phyloP scores from a whole-genome alignment of 2,329 filamentous ascomycete species.

The Fusarium sp. region DNA sequence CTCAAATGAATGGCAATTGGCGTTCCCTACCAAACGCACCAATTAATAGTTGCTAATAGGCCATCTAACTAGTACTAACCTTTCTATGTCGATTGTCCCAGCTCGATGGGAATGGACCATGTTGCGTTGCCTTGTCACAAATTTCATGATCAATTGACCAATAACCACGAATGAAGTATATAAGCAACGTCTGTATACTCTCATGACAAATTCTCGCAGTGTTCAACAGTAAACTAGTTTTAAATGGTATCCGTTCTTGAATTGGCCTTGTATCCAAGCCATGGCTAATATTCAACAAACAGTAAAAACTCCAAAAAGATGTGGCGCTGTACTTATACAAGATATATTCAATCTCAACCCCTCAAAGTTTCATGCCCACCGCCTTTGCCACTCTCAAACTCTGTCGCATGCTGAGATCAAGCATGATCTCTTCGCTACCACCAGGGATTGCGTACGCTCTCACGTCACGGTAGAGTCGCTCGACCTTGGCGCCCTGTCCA shows the following conservation, averaged over 20 bases:
- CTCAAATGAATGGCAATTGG: not conserved
- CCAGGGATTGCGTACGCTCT: conserved; percentile 96
- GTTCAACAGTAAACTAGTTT: not conserved
- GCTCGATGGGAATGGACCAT: not conserved
- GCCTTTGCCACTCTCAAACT: conserved; percentile 88
- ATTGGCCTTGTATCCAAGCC: not conserved
- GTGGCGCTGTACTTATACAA: conserved; percentile 24
- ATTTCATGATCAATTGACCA: conserved; percentile 3
- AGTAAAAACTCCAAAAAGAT: conserved; percentile 21
- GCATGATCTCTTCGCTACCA: conserved; percentile 98
- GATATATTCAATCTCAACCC: not conserved
- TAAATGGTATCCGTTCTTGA: conserved; percentile 20
- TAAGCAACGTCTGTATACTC: not conserved
- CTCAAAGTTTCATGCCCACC: conserved; percentile 93
- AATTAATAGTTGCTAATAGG: not conserved
- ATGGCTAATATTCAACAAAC: conserved; percentile 9
- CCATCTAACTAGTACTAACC: not conserved
- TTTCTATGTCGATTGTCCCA: not conserved
- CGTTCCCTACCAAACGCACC: not conserved
- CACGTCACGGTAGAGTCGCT: conserved; percentile 94
- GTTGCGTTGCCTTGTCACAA: conserved; percentile 1
- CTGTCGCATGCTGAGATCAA: conserved; percentile 94
- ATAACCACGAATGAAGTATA: not conserved
- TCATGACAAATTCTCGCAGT: not conserved
- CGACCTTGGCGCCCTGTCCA: conserved; percentile 94